Conservation (phyloP, 2,329 filamentous ascomycete genomes). For the Macrophomina tecta region DNA sequence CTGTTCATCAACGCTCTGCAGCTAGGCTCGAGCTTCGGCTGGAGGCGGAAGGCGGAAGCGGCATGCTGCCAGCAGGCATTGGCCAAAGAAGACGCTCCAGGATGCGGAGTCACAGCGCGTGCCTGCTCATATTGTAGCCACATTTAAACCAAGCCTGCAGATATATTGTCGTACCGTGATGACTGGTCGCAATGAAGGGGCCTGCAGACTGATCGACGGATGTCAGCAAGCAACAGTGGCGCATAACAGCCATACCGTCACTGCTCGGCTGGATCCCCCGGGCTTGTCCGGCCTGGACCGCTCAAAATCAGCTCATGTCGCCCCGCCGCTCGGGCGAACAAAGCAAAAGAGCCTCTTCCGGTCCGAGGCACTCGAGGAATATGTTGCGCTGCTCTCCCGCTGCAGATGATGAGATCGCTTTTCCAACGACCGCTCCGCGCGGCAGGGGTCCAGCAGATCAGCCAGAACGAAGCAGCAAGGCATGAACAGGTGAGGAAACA, state of each 20-base stretch:
- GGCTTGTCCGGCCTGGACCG: background rate
- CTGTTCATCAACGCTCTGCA: background rate
- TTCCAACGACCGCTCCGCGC: background rate
- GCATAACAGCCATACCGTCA: slow-evolving; percentile 15
- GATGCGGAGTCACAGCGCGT: background rate
- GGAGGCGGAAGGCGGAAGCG: background rate
- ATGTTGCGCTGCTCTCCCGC: background rate
- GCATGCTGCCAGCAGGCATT: background rate
- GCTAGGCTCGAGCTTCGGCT: background rate
- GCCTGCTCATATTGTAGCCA: background rate
- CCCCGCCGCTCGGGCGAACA: background rate
- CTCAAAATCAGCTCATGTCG: background rate
- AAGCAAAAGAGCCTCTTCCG: background rate
- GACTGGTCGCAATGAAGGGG: slow-evolving; percentile 6
- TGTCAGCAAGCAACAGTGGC: background rate
- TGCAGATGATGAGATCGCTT: background rate
- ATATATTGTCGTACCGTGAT: slow-evolving; percentile 6
- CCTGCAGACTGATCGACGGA: background rate
- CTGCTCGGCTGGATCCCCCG: background rate
- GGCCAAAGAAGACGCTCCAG: background rate
- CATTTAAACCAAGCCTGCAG: background rate
- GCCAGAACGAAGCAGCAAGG: background rate
- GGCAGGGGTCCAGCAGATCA: background rate
- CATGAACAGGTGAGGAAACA: background rate
- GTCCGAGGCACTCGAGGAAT: background rate